A percentile compares a stretch with the other conserved stretches of the same genome.
phyloP scores from a whole-genome alignment of 2,329 filamentous ascomycete species.

The Alternaria viburni region DNA sequence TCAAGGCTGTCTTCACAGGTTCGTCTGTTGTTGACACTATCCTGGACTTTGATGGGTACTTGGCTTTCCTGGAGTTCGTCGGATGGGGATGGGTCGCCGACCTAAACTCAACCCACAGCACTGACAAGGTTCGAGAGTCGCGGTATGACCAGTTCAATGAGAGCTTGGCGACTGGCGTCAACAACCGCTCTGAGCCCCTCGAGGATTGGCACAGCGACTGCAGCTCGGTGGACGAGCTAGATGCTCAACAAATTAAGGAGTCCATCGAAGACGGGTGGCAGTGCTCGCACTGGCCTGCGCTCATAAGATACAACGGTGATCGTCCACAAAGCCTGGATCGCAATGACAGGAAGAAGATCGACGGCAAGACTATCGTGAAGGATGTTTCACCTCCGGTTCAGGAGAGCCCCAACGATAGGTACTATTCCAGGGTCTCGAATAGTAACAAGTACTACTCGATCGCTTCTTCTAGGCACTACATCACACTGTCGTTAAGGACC shows the following conservation, averaged over 20 bases:
- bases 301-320: not conserved
- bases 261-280: not conserved
- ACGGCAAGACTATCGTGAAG: not conserved
- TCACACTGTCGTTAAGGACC: too few species aligned
- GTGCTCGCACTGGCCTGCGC: not conserved
- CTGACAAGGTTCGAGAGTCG: too few species aligned
- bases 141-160: too few species aligned
- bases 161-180: too few species aligned
- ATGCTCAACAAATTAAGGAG: not conserved
- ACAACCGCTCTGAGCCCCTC: not conserved
- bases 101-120: not conserved
- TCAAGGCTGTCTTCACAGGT: not conserved
- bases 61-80: not conserved
- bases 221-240: not conserved
- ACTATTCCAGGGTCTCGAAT: too few species aligned
- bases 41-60: not conserved
- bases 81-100: not conserved
- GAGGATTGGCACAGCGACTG: not conserved
- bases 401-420: not conserved
- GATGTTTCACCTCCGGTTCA: not conserved
- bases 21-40: not conserved
- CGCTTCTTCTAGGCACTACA: too few species aligned
- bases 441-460: too few species aligned
- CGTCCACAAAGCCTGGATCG: not conserved
- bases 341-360: not conserved